These are phyloP conservation scores for Tuctoria greenei DNA, from an alignment of 176 grass and related monocot genomes.

Conservation along the genomic window DNA sequence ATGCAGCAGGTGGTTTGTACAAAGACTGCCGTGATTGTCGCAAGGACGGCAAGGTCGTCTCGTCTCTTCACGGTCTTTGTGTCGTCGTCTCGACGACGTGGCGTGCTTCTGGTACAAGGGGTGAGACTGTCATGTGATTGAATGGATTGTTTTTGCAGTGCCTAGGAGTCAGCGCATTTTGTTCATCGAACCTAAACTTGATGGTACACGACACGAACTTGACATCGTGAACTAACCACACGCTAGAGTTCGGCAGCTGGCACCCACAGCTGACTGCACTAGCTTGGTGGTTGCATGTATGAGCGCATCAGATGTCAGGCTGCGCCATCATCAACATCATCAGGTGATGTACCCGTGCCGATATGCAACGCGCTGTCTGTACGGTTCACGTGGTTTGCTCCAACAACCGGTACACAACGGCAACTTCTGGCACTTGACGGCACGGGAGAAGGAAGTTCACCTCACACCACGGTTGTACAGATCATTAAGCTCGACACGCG, in stretches of 20 bases:
- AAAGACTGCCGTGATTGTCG: constrained; percentile 32
- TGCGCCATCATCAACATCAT: neutral
- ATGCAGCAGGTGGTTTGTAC: neutral
- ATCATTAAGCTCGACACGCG: neutral
- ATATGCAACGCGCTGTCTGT: neutral
- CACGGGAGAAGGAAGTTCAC: neutral
- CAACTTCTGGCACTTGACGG: neutral
- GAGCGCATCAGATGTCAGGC: neutral
- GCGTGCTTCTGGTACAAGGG: neutral
- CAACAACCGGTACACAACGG: neutral
- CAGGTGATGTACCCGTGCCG: constrained; percentile 17
- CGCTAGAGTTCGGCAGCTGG: neutral
- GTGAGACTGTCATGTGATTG: neutral
- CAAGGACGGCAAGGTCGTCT: neutral
- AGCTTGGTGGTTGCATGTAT: neutral
- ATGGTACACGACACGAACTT: neutral
- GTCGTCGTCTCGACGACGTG: neutral
- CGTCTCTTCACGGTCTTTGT: neutral
- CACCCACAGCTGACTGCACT: neutral
- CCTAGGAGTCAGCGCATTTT: neutral
- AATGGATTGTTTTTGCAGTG: neutral
- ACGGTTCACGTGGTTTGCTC: neutral
- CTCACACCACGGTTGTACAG: neutral
- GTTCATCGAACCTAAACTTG: neutral
- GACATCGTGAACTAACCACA: no score